Evolutionary conservation across 345 rosid species (phyloP), one percentile per base, ranked within the genome.

Genomic region (Lagerstroemia speciosa): DNA sequence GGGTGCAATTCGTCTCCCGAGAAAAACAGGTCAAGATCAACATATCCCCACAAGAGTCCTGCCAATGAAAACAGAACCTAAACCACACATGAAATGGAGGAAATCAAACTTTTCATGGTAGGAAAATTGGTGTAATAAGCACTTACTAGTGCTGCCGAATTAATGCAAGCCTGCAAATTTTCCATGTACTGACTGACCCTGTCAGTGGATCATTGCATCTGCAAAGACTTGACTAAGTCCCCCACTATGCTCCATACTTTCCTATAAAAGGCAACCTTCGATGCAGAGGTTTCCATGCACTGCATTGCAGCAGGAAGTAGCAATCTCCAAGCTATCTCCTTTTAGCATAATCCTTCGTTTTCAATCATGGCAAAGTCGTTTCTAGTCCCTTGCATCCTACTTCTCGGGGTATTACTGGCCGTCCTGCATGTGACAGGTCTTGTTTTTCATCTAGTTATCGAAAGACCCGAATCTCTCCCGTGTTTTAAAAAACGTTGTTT

Each of bases 361-460:
- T 30, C 19, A 19, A 58, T 29, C 34, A 58, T 58, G 63, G 63
- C 34, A 27, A 58, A 58, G 33, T 27, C 34, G 0, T 3, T 27
- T 58, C 33, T n/a, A 6, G 63, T 30, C 29, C 29, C 63, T 3
- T 58, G 32, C 34, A 16, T 58, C 16, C 63, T 58, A 12, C 15
- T 27, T 58, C 63, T 58, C 33, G 63, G 63, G 63, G 34, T 58
- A 26, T 58, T 58, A 26, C 60, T 53, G 30, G 60, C 60, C 60
- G 24, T 3, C 63, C 20, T 30, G 2, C 63, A 3, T 11, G 19
- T 19, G 14, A 30, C 63, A 58, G 63, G 63, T 58, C 26, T 27
- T 34, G 0, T 48, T 20, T 6, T 22, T 48, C n/a, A n/a, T n/a
- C 19, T 43, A 43, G 15, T 43, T 43, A 16, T 43, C 19, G 48